These are phyloP conservation scores for Tetrapyrgos nigripes DNA, from an alignment of 1,284 basidiomycete genomes.

Conservation along the genomic window DNA sequence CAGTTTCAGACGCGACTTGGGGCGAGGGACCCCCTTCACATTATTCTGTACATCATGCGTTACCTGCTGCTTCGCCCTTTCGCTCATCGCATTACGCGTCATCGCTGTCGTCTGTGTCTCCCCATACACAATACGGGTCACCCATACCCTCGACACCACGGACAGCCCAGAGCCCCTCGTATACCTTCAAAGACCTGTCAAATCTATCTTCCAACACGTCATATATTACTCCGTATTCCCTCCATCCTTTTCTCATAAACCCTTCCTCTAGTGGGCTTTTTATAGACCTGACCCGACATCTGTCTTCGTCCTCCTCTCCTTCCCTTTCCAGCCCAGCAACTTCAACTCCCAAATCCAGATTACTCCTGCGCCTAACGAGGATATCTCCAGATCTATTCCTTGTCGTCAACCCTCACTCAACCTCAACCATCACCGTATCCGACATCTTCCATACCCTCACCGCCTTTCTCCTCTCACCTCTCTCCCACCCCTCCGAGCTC, in stretches of 20 bases:
- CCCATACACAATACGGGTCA: neutral
- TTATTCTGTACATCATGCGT: neutral
- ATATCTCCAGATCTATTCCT: neutral
- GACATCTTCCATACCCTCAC: neutral
- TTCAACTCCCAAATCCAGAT: neutral
- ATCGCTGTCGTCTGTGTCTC: neutral
- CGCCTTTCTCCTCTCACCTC: neutral
- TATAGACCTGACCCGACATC: neutral
- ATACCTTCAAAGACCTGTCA: neutral
- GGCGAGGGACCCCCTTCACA: neutral
- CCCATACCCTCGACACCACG: neutral
- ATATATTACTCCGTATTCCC: neutral
- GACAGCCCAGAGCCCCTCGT: neutral
- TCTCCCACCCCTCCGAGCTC: neutral
- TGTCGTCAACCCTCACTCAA: neutral
- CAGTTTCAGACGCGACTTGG: neutral
- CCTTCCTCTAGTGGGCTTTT: neutral
- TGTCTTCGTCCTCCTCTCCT: neutral
- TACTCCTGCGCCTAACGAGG: neutral
- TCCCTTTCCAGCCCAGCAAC: neutral
- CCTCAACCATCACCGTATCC: neutral
- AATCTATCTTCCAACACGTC: neutral
- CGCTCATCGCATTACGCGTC: neutral
- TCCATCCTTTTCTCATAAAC: neutral
- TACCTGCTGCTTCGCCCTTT: no score